Conservation (phyloP, 2,329 filamentous ascomycete genomes). For the Bipolaris sorokiniana region DNA sequence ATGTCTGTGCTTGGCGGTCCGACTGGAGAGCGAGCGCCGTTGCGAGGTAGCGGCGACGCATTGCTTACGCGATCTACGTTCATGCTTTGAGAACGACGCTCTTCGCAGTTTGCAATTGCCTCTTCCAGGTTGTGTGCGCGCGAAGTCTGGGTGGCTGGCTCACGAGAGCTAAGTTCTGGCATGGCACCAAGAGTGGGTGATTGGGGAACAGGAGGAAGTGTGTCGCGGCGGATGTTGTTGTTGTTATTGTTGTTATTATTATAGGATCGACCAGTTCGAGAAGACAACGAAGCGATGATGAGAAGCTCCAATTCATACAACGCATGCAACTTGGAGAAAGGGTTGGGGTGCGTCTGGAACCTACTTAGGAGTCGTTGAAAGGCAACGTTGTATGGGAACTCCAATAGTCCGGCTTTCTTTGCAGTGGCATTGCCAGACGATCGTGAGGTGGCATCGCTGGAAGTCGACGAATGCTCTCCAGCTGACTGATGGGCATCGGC, state of each 20-base stretch:
- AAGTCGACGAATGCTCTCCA: constrained; percentile 54
- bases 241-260: constrained; percentile 34
- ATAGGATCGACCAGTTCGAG: constrained; percentile 57
- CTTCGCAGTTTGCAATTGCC: constrained; percentile 72
- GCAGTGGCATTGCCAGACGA: constrained; percentile 50
- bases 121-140: constrained; percentile 64
- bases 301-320: constrained; percentile 83
- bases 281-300: constrained; percentile 75
- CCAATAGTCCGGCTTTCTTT: constrained; percentile 55
- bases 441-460: constrained; percentile 53
- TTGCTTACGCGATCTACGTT: constrained; percentile 43
- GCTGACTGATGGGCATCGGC: constrained; percentile 51
- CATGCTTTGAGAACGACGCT: constrained; percentile 67
- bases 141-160: constrained; percentile 50
- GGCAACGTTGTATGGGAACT: constrained; percentile 81
- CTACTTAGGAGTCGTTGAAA: constrained; percentile 81
- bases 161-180: constrained; percentile 53
- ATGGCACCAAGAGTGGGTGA: constrained; percentile 54
- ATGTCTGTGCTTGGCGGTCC: constrained; percentile 51
- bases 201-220: constrained; percentile 51
- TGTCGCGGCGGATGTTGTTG: constrained; percentile 46
- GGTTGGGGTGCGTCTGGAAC: constrained; percentile 89
- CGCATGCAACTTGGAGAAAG: constrained; percentile 81
- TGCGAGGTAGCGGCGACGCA: constrained; percentile 48
- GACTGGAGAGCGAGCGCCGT: constrained; percentile 45